Conservation (phyloP, 495 filamentous ascomycete species). For the Opeltia flavorubescens region DNA sequence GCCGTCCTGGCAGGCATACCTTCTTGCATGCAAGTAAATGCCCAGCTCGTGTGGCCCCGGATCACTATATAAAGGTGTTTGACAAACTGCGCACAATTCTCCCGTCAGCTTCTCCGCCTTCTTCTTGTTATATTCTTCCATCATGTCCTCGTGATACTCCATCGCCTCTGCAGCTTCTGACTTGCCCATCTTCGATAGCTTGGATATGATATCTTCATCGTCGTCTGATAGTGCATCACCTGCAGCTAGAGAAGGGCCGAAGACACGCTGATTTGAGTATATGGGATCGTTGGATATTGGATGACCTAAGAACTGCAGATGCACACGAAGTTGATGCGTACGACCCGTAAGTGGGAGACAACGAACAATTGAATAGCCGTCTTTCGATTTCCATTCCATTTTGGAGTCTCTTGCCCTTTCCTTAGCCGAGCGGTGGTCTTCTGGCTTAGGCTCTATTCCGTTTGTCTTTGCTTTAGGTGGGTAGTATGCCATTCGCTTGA, state of each 20-base stretch:
- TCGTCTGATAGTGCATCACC: constrained; percentile 52
- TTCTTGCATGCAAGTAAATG: constrained; percentile 81
- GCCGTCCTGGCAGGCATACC: constrained; percentile 70
- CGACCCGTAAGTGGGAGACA: constrained; percentile 87
- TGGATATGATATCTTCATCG: constrained; percentile 79
- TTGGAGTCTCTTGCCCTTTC: constrained; percentile 10
- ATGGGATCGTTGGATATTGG: constrained; percentile 96
- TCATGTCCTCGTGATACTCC: constrained; percentile 88
- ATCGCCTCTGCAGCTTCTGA: constrained; percentile 77
- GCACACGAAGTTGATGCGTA: constrained; percentile 90
- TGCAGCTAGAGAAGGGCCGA: constrained; percentile 63
- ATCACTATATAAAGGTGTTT: constrained; percentile 82
- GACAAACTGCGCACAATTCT: constrained; percentile 61
- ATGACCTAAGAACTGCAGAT: constrained; percentile 86
- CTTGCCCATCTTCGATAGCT: constrained; percentile 83
- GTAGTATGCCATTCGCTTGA: constrained; percentile 80
- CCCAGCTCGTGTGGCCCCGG: constrained; percentile 79
- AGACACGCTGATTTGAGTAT: constrained; percentile 86
- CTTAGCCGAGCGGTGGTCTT: constrained; percentile 9
- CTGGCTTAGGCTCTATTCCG: constrained; percentile 18
- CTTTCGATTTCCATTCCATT: constrained; percentile 16
- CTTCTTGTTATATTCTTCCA: constrained; percentile 68
- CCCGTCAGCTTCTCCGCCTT: constrained; percentile 91
- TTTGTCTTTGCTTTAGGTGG: constrained; percentile 34
- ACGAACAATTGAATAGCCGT: constrained; percentile 88